These are phyloP conservation scores for Phialemonium atrogriseum DNA, from an alignment of 2,329 filamentous ascomycete species.

Conservation along the genomic window DNA sequence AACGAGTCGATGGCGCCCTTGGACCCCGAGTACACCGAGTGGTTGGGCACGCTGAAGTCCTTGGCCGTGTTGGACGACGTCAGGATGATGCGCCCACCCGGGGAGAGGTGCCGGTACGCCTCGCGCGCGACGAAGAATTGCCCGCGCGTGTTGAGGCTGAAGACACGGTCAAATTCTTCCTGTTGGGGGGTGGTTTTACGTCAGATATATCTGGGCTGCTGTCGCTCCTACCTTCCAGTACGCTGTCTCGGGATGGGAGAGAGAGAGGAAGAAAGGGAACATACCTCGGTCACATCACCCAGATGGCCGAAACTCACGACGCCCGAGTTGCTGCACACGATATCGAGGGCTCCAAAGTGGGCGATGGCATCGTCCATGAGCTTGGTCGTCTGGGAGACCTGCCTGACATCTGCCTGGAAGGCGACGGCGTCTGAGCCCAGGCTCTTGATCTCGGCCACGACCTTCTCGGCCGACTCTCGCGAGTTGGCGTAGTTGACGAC, in stretches of 20 bases:
- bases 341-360: slow-evolving; percentile 52
- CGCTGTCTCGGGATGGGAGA: too few species aligned
- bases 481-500: slow-evolving; percentile 12
- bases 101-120: slow-evolving; percentile 52
- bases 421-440: slow-evolving; percentile 16
- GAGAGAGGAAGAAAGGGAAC: too few species aligned
- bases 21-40: slow-evolving; percentile 26
- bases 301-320: slow-evolving; percentile 52
- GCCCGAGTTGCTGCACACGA: slow-evolving; percentile 53
- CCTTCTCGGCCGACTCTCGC: slow-evolving; percentile 10
- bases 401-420: slow-evolving; percentile 21
- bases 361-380: slow-evolving; percentile 41
- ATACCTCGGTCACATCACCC: slow-evolving; percentile 45
- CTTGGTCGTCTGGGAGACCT: slow-evolving; percentile 19
- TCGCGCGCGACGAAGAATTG: slow-evolving; percentile 57
- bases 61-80: slow-evolving; percentile 52
- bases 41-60: slow-evolving; percentile 20
- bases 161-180: slow-evolving; percentile 55
- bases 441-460: slow-evolving; percentile 15
- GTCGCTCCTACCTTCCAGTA: too few species aligned
- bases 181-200: too few species aligned
- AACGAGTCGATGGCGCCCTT: slow-evolving; percentile 27
- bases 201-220: too few species aligned
- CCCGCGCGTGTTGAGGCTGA: slow-evolving; percentile 50
- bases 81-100: slow-evolving; percentile 54